Evolutionary conservation across 83 land plant genomes (phyloP).

Genomic region (Diphasiastrum complanatum): DNA sequence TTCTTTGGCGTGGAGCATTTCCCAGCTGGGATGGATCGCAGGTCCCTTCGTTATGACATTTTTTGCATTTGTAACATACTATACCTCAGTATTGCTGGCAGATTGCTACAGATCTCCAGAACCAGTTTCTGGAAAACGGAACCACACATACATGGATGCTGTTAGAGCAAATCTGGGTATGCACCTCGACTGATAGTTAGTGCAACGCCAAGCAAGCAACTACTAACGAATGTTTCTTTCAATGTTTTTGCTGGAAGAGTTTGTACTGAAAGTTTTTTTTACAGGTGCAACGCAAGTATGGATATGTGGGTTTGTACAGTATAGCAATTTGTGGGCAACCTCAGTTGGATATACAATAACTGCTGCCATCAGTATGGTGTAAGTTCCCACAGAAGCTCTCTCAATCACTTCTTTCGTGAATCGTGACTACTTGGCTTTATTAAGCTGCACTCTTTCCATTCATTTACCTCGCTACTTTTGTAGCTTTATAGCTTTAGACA

Average conservation of each 20-base stretch:
- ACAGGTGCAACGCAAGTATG: constrained; percentile 26
- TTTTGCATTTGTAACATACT: constrained; percentile 46
- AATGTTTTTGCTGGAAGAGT: no score
- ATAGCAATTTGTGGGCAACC: constrained; percentile 26
- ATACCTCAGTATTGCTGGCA: constrained; percentile 40
- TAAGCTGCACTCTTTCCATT: no score
- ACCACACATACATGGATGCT: constrained; percentile 54
- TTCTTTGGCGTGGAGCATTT: constrained; percentile 56
- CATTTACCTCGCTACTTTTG: no score
- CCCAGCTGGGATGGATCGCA: constrained; percentile 60
- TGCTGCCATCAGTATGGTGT: constrained; percentile 40
- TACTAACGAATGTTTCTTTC: not conserved
- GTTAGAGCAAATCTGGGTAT: constrained; percentile 41
- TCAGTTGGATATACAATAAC: constrained; percentile 39
- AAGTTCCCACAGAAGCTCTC: no score
- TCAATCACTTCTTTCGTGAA: not conserved
- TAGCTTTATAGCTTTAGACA: not conserved
- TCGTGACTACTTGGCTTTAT: no score
- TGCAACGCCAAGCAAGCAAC: not conserved
- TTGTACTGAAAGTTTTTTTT: no score
- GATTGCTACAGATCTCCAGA: constrained; percentile 54
- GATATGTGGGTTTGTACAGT: constrained; percentile 33
- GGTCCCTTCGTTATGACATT: constrained; percentile 40
- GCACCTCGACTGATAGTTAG: no score
- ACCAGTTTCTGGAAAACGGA: constrained; percentile 39